These are phyloP conservation scores for Coniferiporia weirii DNA, from an alignment of 1,284 basidiomycete genomes.

Conservation along the genomic window DNA sequence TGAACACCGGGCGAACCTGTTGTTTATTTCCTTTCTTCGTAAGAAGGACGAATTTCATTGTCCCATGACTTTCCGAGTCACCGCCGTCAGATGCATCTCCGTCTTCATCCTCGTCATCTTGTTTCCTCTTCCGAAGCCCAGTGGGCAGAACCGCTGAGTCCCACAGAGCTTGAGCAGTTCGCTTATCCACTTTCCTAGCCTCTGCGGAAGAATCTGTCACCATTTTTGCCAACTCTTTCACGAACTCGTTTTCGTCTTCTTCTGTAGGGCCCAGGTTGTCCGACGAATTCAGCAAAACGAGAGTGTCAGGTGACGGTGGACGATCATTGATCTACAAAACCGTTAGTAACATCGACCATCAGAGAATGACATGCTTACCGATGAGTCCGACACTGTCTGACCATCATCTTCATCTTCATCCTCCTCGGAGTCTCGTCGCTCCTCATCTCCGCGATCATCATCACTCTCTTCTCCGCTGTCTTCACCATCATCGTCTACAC, in stretches of 20 bases:
- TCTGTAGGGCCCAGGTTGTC: slow-evolving; percentile 73
- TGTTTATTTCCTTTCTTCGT: slow-evolving; percentile 94
- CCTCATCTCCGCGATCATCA: slow-evolving; percentile 61
- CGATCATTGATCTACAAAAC: slow-evolving; percentile 54
- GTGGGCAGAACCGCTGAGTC: slow-evolving; percentile 78
- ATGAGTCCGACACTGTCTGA: slow-evolving; percentile 49
- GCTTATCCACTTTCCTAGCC: slow-evolving; percentile 79
- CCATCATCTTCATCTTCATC: slow-evolving; percentile 49
- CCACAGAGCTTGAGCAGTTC: slow-evolving; percentile 77
- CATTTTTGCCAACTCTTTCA: slow-evolving; percentile 93
- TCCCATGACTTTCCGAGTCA: slow-evolving; percentile 33
- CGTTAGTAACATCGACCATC: slow-evolving; percentile 8
- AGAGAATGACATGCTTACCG: slow-evolving; percentile 35
- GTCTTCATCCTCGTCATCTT: slow-evolving; percentile 51
- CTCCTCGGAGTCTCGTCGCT: slow-evolving; percentile 45
- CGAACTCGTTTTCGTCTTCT: slow-evolving; percentile 91
- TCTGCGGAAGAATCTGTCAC: slow-evolving; percentile 83
- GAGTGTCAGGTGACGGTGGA: slow-evolving; percentile 70
- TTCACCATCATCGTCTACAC: slow-evolving; percentile 25
- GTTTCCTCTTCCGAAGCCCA: slow-evolving; percentile 53
- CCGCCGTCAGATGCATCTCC: slow-evolving; percentile 33
- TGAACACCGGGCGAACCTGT: slow-evolving; percentile 49
- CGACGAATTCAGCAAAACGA: slow-evolving; percentile 61
- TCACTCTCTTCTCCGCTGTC: slow-evolving; percentile 59
- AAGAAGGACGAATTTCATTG: slow-evolving; percentile 93